phyloP scores from a whole-genome alignment of 2,329 filamentous ascomycete species.

The Cyclaneusma minus region DNA sequence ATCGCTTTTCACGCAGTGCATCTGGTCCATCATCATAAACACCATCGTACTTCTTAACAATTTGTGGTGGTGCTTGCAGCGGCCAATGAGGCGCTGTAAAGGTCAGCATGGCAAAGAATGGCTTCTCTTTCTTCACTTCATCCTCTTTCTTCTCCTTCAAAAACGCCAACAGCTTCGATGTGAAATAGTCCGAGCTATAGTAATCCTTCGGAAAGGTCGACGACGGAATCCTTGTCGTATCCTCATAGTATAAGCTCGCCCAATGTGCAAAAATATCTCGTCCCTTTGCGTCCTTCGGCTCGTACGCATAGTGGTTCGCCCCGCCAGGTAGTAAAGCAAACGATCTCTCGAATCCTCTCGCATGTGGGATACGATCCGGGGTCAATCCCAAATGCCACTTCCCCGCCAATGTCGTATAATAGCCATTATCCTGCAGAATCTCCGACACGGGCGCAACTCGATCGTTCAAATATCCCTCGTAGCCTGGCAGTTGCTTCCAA shows the following conservation, averaged over 20 bases:
- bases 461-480: constrained; percentile 39
- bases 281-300: constrained; percentile 17
- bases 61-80: constrained; percentile 27
- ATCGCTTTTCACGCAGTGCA: constrained; percentile 32
- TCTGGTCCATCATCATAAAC: constrained; percentile 45
- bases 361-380: constrained; percentile 30
- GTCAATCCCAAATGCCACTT: constrained; percentile 39
- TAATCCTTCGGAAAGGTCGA: constrained; percentile 6
- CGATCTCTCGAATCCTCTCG: constrained; percentile 35
- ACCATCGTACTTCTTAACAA: constrained; percentile 25
- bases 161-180: constrained; percentile 6
- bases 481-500: constrained; percentile 38
- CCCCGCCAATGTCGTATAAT: constrained; percentile 35
- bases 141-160: constrained; percentile 9
- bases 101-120: constrained; percentile 34
- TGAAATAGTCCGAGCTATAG: constrained; percentile 6
- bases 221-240: no score
- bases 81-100: constrained; percentile 40
- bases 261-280: no score
- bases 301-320: constrained; percentile 25
- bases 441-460: constrained; percentile 34
- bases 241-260: no score
- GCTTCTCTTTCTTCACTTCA: constrained; percentile 5
- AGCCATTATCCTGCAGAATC: constrained; percentile 32
- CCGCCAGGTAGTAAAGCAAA: constrained; percentile 38